A percentile compares a stretch with the other conserved stretches of the same genome.
Evolutionary conservation across 768 basidiomycete genomes (phyloP).

Genomic region (Boletellus emodensis): DNA sequence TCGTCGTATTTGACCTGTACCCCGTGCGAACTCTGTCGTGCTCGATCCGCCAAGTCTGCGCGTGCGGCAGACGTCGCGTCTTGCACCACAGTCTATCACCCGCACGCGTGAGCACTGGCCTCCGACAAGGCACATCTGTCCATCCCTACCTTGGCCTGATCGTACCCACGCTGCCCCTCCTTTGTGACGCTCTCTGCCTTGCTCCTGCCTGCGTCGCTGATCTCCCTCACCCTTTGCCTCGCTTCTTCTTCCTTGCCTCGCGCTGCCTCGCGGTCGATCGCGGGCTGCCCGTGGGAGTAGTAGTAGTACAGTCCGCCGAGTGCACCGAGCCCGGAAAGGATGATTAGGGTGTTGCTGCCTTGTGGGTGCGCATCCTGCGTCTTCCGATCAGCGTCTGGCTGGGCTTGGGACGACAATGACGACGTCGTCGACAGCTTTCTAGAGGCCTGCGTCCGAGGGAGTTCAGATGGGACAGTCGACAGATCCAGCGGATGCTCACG

Average conservation of each 20-base stretch:
- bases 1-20: slow-evolving; percentile 22
- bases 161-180: slow-evolving; percentile 33
- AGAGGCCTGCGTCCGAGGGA: background rate
- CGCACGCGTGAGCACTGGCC: background rate
- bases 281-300: slow-evolving; percentile 26
- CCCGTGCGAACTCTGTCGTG: slow-evolving; percentile 24
- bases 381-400: background rate
- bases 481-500: slow-evolving; percentile 4
- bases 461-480: slow-evolving; percentile 1
- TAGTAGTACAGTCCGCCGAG: slow-evolving; percentile 38
- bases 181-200: slow-evolving; percentile 25
- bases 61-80: slow-evolving; percentile 11
- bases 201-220: slow-evolving; percentile 30
- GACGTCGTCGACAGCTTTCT: slow-evolving; percentile 15
- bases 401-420: slow-evolving; percentile 11
- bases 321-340: slow-evolving; percentile 30
- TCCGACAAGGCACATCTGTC: too few species aligned
- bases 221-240: slow-evolving; percentile 25
- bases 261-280: slow-evolving; percentile 20
- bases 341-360: slow-evolving; percentile 26
- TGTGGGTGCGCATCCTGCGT: slow-evolving; percentile 1
- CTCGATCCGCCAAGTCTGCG: slow-evolving; percentile 23
- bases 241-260: slow-evolving; percentile 33
- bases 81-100: slow-evolving; percentile 20
- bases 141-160: slow-evolving; percentile 32